Evolutionary conservation across 2,329 filamentous ascomycete genomes (phyloP).

Genomic region (Diaporthe eres): DNA sequence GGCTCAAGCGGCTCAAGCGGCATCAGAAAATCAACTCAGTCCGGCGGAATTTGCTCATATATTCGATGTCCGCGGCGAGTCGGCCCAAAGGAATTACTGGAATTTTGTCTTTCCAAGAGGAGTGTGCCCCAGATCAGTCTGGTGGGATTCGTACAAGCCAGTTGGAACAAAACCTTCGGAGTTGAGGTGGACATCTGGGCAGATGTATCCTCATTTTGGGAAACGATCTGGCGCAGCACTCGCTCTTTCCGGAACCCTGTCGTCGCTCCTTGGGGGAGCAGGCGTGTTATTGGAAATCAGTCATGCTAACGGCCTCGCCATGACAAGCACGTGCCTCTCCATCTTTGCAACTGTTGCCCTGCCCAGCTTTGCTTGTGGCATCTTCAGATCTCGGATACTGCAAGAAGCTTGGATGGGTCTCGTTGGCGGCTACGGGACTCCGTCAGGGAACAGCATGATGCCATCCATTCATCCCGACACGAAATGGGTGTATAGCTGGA

Average conservation of each 20-base stretch:
- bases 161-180: neutral
- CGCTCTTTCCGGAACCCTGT: neutral
- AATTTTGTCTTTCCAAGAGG: conserved; percentile 1
- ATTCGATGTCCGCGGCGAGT: neutral
- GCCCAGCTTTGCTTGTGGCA: neutral
- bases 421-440: rapidly evolving
- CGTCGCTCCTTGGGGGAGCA: neutral
- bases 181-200: neutral
- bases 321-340: neutral
- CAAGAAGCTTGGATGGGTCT: conserved; percentile 12
- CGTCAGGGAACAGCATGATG: neutral
- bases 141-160: neutral
- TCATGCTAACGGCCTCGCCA: neutral
- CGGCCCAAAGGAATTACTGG: neutral
- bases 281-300: neutral
- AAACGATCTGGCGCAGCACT: neutral
- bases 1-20: neutral
- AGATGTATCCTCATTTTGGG: neutral
- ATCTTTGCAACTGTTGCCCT: neutral
- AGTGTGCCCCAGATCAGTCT: neutral
- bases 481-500: neutral
- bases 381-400: neutral
- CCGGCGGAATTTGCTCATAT: neutral
- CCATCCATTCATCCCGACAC: neutral
- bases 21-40: neutral